Evolutionary conservation across 2,329 filamentous ascomycete genomes (phyloP), one percentile per base, ranked within the genome.

Genomic region (Talaromyces atroroseus): DNA sequence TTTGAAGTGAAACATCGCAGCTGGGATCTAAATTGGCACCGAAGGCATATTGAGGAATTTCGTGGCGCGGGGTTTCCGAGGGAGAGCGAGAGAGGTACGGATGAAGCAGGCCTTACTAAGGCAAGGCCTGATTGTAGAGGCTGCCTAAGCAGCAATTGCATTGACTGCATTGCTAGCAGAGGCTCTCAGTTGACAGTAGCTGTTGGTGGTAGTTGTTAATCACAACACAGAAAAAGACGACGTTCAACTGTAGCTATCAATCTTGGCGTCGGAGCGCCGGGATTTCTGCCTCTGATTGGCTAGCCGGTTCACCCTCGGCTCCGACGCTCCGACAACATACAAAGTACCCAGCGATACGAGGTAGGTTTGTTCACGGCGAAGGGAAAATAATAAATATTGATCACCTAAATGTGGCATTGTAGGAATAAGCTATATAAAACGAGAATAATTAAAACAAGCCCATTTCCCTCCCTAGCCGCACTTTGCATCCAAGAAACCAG

Each of bases 1-100:
- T 70, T 65, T 49, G 64, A 64, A 45, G 68, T 69, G 18, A 65
- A 68, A 23, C 57, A 49, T 32, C 60, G 57, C 10, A 61, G 61
- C n/a, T 68, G 68, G 36, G 58, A 64, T 48, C 71, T 71, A 54
- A 73, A 72, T 57, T 70, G 74, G 44, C 75, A 77, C 71, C 70
- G 71, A 60, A 74, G 52, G 60, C 76, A 78, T 56, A 70, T 68
- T 54, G 74, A 73, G 64, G 71, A 70, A 46, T 52, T 60, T 60
- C 68, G 65, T 56, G 36, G 23, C 36, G 61, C 57, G 56, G 63
- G 53, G 56, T 62, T 62, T 56, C 57, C 58, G 56, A 52, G 51
- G 53, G 58, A 57, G 55, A 61, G 65, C 59, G 57, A 63, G 45
- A 47, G 48, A 52, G 57, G 54, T 50, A 60, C 50, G 56, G 64